These are phyloP conservation scores for Aspergillus jensenii DNA, from an alignment of 2,329 filamentous ascomycete species.

Conservation along the genomic window DNA sequence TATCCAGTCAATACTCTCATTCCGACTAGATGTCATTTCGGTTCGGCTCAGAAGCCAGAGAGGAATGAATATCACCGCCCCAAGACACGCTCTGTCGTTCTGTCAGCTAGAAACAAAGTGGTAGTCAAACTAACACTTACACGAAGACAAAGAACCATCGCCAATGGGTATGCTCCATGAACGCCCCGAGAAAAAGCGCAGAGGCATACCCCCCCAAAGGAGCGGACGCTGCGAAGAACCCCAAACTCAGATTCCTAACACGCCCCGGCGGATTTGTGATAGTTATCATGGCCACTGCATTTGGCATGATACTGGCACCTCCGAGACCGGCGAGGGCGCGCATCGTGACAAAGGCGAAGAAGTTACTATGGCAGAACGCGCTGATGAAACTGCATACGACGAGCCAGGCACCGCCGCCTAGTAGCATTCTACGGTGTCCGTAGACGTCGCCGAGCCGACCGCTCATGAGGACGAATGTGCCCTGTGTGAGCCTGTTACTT, in stretches of 20 bases:
- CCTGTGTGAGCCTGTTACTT: constrained; percentile 47
- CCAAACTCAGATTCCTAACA: constrained; percentile 47
- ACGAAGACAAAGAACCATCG: constrained; percentile 45
- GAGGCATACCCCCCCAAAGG: constrained; percentile 50
- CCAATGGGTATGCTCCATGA: constrained; percentile 37
- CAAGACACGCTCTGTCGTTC: constrained; percentile 23
- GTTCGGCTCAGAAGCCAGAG: constrained; percentile 28
- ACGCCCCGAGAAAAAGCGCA: constrained; percentile 41
- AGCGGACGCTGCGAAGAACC: constrained; percentile 49
- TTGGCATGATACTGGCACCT: constrained; percentile 54
- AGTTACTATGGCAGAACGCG: constrained; percentile 46
- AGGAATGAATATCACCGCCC: constrained; percentile 21
- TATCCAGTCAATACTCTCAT: constrained; percentile 42
- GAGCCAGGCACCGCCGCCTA: constrained; percentile 58
- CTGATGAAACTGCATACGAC: constrained; percentile 53
- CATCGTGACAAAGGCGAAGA: constrained; percentile 44
- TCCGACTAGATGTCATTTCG: constrained; percentile 33
- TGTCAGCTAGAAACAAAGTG: not conserved
- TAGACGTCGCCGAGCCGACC: constrained; percentile 59
- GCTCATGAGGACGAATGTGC: constrained; percentile 59
- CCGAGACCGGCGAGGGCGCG: constrained; percentile 53
- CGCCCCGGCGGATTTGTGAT: constrained; percentile 50
- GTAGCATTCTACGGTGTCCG: constrained; percentile 57
- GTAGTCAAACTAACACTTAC: constrained; percentile 21
- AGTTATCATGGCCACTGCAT: constrained; percentile 52